Conservation (phyloP, 805 yeast species). For the Cyberlindnera mycetangii region DNA sequence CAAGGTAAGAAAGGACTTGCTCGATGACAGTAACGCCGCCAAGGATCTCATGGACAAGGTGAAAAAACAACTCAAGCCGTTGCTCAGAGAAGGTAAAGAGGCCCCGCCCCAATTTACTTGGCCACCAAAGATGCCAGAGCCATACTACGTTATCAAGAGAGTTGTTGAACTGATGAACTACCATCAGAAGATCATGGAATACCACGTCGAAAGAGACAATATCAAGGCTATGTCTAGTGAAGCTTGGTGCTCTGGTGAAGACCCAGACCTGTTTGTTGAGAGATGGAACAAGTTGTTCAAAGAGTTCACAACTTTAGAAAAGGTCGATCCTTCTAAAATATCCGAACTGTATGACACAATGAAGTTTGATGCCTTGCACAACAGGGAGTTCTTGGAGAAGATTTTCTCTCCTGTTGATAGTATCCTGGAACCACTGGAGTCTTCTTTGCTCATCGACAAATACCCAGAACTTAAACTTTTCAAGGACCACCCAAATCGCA, state of each 20-base stretch:
- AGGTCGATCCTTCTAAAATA: slow-evolving; percentile 95
- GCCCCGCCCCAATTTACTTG: slow-evolving; percentile 98
- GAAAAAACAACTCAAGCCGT: slow-evolving; percentile 91
- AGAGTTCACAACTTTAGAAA: slow-evolving; percentile 89
- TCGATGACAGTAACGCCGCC: slow-evolving; percentile 98
- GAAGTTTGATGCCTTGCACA: slow-evolving; percentile 97
- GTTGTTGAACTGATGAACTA: slow-evolving; percentile 95
- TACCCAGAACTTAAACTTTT: slow-evolving; percentile 30
- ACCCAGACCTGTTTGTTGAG: slow-evolving; percentile 83
- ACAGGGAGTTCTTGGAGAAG: slow-evolving; percentile 80
- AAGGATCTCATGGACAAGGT: slow-evolving; percentile 97
- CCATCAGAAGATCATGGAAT: slow-evolving; percentile 79
- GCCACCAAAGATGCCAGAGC: slow-evolving; percentile 99
- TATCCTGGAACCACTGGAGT: slow-evolving; percentile 33
- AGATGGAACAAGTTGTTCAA: slow-evolving; percentile 96
- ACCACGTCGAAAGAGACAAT: slow-evolving; percentile 60
- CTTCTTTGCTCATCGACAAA: slow-evolving; percentile 27
- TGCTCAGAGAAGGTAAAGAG: slow-evolving; percentile 90
- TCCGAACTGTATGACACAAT: slow-evolving; percentile 96
- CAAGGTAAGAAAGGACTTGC: slow-evolving; percentile 79
- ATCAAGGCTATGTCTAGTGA: slow-evolving; percentile 56
- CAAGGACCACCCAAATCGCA: slow-evolving; percentile 16
- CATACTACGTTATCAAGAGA: slow-evolving; percentile 87
- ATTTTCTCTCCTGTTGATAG: slow-evolving; percentile 67
- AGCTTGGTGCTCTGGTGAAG: slow-evolving; percentile 97